Percentiles rank a stretch among this genome's conserved stretches.
Conservation (phyloP, 2,329 filamentous ascomycete genomes). For the Trichothecium sympodiale region DNA sequence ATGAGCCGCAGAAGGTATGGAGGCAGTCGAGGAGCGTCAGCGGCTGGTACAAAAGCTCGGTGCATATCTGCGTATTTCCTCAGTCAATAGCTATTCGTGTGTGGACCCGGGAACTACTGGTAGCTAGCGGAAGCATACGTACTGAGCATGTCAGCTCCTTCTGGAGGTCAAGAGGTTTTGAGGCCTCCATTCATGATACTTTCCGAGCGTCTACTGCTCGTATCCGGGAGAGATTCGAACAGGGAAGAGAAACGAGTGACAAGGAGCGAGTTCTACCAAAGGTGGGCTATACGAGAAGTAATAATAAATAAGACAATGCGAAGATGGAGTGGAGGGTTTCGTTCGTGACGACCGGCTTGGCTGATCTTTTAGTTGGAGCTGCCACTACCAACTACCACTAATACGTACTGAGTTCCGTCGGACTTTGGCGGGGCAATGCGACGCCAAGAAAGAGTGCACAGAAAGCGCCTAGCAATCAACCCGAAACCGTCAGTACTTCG, state of each 20-base stretch:
- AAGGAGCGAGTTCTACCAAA: background rate
- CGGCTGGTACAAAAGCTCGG: slow-evolving; percentile 84
- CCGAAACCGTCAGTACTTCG: no score
- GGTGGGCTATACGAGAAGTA: no score
- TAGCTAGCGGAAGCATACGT: slow-evolving; percentile 27
- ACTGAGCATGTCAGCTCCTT: slow-evolving; percentile 93
- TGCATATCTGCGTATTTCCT: slow-evolving; percentile 66
- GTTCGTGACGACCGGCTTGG: no score
- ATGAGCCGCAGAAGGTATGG: slow-evolving; percentile 92
- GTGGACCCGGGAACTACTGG: background rate
- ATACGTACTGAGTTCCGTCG: no score
- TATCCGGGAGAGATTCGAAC: background rate
- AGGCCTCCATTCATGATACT: slow-evolving; percentile 37
- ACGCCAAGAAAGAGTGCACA: no score
- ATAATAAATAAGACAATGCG: no score
- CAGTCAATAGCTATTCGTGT: slow-evolving; percentile 1
- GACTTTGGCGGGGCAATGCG: no score
- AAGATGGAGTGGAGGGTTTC: no score
- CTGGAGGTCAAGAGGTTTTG: slow-evolving; percentile 61
- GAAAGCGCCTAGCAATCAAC: no score
- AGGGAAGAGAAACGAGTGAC: background rate
- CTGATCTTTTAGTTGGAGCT: no score
- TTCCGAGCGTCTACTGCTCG: slow-evolving; percentile 1
- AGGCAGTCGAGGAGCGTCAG: slow-evolving; percentile 86
- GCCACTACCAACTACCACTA: no score